Evolutionary conservation across 2,329 filamentous ascomycete genomes (phyloP), one percentile per base, ranked within the genome.

Genomic region (Coniochaeta sp.): DNA sequence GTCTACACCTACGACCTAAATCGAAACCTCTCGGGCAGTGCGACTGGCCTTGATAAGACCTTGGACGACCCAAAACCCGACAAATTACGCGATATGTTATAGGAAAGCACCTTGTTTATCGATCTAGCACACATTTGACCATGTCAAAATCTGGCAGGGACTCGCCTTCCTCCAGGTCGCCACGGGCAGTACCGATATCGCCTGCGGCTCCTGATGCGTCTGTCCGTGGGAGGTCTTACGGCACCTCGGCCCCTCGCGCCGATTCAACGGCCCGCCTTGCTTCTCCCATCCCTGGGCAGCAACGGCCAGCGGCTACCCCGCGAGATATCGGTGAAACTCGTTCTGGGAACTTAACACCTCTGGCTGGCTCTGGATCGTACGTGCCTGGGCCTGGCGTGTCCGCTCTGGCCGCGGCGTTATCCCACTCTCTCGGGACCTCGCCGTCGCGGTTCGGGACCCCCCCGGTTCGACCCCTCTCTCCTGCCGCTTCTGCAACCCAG

Each of bases 371-470:
- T 58, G 84, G 79, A 64, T 82, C 84, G 24, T 88, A 85, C 57
- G 75, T 85, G 8, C 84, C 88, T 7, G 91, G 91, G 0, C 92
- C 91, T 7, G 91, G 91, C 26, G 85, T 92, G 56, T 97, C 93
- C 28, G 93, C 92, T 62, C 83, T 98, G 59, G 92, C 93, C 38
- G 90, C 90, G 28, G 93, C 91, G n/a, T 78, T 97, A 64, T 89
- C 89, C 62, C 87, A 89, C 66, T 89, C 88, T 12, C 77, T 89
- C 40, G 89, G 88, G 63, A 83, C 83, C 56, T 87, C 87, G 28
- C 89, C 90, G 19, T 86, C 89, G 42, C 82, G 86, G 54, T 85
- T 88, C 65, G 89, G 88, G 56, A 89, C 86, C 2, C 86, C 86
- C 57, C 81, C 86, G 10, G 77, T 77, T 32, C 76, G 85, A 60